These are phyloP conservation scores for Globisporangium middletonii DNA, from an alignment of 352 stramenopile genomes.

Conservation along the genomic window DNA sequence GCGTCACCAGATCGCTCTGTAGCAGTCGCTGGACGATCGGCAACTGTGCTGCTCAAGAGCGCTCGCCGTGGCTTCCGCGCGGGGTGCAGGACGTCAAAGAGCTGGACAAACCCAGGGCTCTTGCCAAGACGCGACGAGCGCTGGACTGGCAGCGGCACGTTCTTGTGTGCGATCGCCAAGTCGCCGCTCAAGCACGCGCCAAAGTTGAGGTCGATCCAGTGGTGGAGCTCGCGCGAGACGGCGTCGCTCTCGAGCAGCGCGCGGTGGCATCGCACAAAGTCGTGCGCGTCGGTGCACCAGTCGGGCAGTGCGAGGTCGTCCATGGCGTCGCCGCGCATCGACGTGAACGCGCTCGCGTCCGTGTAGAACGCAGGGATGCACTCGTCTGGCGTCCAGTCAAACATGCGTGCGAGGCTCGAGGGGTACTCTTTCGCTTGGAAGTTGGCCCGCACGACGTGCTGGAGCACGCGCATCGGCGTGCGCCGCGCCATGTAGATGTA, in stretches of 20 bases:
- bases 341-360: conserved; percentile 83
- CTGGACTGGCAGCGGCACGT: conserved; percentile 75
- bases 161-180: conserved; percentile 84
- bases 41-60: too few relatives aligned
- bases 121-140: conserved; percentile 27
- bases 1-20: not conserved
- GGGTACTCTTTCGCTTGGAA: conserved; percentile 95
- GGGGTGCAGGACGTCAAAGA: conserved; percentile 49
- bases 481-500: conserved; percentile 94
- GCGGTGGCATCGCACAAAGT: conserved; percentile 90
- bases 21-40: not conserved
- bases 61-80: not conserved
- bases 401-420: conserved; percentile 85
- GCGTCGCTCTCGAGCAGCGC: conserved; percentile 88
- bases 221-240: conserved; percentile 84
- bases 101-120: conserved; percentile 70
- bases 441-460: conserved; percentile 83
- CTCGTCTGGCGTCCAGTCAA: conserved; percentile 94
- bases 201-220: conserved; percentile 97
- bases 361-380: conserved; percentile 95
- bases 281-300: conserved; percentile 59
- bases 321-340: conserved; percentile 69
- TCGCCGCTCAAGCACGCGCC: conserved; percentile 78
- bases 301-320: conserved; percentile 58
- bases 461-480: conserved; percentile 83